A percentile compares a stretch with the other conserved stretches of the same genome.
phyloP scores from a whole-genome alignment of 257 asterid species.

The Salvia hispanica region DNA sequence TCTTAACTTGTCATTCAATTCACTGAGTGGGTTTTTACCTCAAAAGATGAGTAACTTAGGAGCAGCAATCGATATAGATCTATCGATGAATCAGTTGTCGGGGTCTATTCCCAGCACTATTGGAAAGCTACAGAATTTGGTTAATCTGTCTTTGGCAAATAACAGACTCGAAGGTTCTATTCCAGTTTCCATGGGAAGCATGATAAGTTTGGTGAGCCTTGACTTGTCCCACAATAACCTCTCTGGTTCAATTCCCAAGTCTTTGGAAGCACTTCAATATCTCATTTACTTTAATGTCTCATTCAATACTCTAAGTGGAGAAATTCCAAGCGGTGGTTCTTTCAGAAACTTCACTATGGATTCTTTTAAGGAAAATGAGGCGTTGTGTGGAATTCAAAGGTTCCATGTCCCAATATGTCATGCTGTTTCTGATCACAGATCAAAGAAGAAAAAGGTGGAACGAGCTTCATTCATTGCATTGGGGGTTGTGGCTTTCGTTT shows the following conservation, averaged over 20 bases:
- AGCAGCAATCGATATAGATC: slow-evolving; percentile 4
- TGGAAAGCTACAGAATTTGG: not conserved
- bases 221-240: slow-evolving; percentile 26
- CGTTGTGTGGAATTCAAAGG: slow-evolving; percentile 29
- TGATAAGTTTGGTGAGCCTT: slow-evolving; percentile 20
- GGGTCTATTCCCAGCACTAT: slow-evolving; percentile 23
- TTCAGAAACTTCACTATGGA: too few relatives aligned
- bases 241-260: slow-evolving; percentile 33
- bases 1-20: slow-evolving; percentile 26
- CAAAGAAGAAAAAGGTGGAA: not conserved
- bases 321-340: slow-evolving; percentile 37
- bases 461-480: not conserved
- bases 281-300: slow-evolving; percentile 35
- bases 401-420: slow-evolving; percentile 29
- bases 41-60: slow-evolving; percentile 22
- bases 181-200: slow-evolving; percentile 30
- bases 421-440: not conserved
- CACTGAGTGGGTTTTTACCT: slow-evolving; percentile 33
- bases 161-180: slow-evolving; percentile 14
- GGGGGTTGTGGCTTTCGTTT: too few relatives aligned
- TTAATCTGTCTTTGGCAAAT: slow-evolving; percentile 5
- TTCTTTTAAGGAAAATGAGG: slow-evolving; percentile 20
- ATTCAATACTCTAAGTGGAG: slow-evolving; percentile 37
- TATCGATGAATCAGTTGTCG: slow-evolving; percentile 26
- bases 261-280: slow-evolving; percentile 12